phyloP scores from a whole-genome alignment of 371 early-diverging fungal species.

The Mucor sp. region DNA sequence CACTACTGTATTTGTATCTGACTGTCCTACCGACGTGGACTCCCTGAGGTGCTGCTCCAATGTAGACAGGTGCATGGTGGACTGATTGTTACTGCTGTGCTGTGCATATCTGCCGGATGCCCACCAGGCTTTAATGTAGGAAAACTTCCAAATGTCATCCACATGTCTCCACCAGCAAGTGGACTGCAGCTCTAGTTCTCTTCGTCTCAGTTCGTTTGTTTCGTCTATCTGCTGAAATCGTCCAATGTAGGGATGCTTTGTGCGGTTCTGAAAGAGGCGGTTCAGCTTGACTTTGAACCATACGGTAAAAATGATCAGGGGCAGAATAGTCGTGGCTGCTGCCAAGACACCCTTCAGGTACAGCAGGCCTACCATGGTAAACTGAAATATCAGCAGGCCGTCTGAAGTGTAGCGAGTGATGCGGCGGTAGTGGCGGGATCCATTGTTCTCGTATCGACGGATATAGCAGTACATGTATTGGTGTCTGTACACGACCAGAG shows the following conservation, averaged over 20 bases:
- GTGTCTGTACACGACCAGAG: slow-evolving; percentile 78
- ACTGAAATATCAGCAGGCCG: slow-evolving; percentile 83
- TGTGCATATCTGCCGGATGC: slow-evolving; percentile 37
- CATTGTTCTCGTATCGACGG: slow-evolving; percentile 81
- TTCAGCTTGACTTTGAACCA: slow-evolving; percentile 56
- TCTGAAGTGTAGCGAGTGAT: slow-evolving; percentile 78
- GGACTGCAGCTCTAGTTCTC: background rate
- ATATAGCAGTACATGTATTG: slow-evolving; percentile 85
- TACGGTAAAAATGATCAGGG: slow-evolving; percentile 51
- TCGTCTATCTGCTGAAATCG: slow-evolving; percentile 31
- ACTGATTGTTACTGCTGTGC: slow-evolving; percentile 11
- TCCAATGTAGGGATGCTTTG: slow-evolving; percentile 42
- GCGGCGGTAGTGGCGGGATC: slow-evolving; percentile 72
- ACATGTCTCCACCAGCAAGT: slow-evolving; percentile 4
- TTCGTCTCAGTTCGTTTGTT: background rate
- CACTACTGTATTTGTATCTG: background rate
- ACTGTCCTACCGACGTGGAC: background rate
- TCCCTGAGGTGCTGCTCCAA: slow-evolving; percentile 1
- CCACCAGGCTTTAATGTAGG: slow-evolving; percentile 38
- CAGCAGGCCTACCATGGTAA: slow-evolving; percentile 79
- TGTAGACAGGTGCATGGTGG: slow-evolving; percentile 6
- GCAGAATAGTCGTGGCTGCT: slow-evolving; percentile 46
- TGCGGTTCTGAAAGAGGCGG: slow-evolving; percentile 42
- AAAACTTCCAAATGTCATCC: slow-evolving; percentile 45
- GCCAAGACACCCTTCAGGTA: slow-evolving; percentile 60